Evolutionary conservation across 2,329 filamentous ascomycete genomes (phyloP), one percentile per base, ranked within the genome.

Genomic region (Geosmithia flava): DNA sequence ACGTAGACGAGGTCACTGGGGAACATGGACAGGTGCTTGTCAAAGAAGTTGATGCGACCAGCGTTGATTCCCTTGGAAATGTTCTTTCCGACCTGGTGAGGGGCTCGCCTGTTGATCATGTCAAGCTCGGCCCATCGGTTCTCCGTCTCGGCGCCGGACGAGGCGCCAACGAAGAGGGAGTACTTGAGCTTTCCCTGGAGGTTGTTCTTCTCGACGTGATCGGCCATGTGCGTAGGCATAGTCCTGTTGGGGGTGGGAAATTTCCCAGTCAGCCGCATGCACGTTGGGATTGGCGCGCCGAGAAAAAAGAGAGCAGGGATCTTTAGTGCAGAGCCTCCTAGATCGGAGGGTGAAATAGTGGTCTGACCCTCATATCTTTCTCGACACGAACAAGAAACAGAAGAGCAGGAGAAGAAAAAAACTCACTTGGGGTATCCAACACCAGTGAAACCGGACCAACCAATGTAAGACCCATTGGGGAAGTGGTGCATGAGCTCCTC

Each of bases 1-100:
- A 81, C 78, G 62, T 93, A 93, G 63, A 91, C 84, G 54, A 95
- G 71, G 62, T 95, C 88, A 40, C 83, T 76, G 3, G 88, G 88
- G 63, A 95, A 95, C 88, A 94, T 94, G 66, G 83, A 89, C 61
- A 95, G 65, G 69, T 95, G 88, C 71, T 95, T 95, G 65, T 95
- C 88, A 62, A 94, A 95, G 68, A 95, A 95, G 53, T 91, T 81
- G 68, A 95, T 95, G 55, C 83, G 76, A 42, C 88, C 88, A 56
- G 83, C 81, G 65, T 95, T 95, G 68, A 95, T 94, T 10, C 88
- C 88, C 71, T 87, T 91, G 51, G 88, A 80, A 54, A 95, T 95
- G 50, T 85, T 77, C 71, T 94, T 95, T 61, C 88, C 88, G 51
- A 95, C 88, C 63, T 95, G 88, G 68, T 95, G 88, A 49, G 88